phyloP scores from a whole-genome alignment of 208 protist genomes.

The Porcisia deanei region DNA sequence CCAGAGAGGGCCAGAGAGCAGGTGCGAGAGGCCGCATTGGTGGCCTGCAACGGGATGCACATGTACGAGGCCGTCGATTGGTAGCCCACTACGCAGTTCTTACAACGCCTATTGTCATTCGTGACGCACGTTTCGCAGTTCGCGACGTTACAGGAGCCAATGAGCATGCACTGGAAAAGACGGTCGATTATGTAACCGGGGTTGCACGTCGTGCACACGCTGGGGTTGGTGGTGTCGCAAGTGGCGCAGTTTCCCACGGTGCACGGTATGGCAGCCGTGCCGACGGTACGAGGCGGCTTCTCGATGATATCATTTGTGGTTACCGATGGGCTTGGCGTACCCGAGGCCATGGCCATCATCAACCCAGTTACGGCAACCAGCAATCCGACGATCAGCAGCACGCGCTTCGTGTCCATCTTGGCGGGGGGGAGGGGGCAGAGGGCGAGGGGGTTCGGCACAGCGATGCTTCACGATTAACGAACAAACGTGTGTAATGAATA shows the following conservation, averaged over 20 bases:
- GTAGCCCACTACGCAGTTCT: constrained; percentile 2
- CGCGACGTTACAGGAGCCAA: constrained; percentile 5
- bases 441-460: not conserved
- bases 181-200: constrained; percentile 3
- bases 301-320: not conserved
- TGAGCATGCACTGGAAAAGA: constrained; percentile 2
- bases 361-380: not conserved
- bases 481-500: too few relatives aligned
- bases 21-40: not conserved
- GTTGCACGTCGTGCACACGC: not conserved
- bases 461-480: too few relatives aligned
- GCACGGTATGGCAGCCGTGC: not conserved
- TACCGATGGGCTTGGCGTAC: not conserved
- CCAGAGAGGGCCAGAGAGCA: not conserved
- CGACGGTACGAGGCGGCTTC: not conserved
- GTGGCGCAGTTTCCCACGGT: not conserved
- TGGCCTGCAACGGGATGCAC: not conserved
- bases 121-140: not conserved
- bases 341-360: not conserved
- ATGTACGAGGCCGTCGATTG: not conserved
- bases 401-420: not conserved
- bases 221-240: constrained; percentile 2
- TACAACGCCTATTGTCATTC: not conserved
- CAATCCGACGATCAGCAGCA: not conserved
- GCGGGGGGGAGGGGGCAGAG: not conserved